Evolutionary conservation across 176 grass and related monocot genomes (phyloP).

Genomic region (Oryza brachyantha): DNA sequence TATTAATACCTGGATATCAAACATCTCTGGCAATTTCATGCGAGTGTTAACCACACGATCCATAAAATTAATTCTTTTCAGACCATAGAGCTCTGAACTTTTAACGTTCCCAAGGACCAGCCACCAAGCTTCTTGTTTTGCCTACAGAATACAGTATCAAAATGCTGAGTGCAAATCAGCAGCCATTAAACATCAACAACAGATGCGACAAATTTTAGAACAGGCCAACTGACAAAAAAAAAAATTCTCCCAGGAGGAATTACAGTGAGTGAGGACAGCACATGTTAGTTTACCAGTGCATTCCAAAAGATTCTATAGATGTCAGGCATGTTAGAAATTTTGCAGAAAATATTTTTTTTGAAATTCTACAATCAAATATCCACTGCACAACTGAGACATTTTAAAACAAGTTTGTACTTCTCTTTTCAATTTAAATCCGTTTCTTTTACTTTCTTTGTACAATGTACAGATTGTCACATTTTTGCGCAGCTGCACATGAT

Average conservation of each 20-base stretch:
- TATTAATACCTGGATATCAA: slow-evolving; percentile 61
- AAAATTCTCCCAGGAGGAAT: too few relatives aligned
- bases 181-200: slow-evolving; percentile 4
- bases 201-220: not conserved
- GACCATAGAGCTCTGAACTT: slow-evolving; percentile 80
- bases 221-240: not conserved
- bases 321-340: too few relatives aligned
- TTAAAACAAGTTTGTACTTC: too few relatives aligned
- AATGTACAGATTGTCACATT: too few relatives aligned
- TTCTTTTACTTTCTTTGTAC: too few relatives aligned
- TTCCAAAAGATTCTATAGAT: too few relatives aligned
- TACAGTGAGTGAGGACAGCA: not conserved
- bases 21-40: slow-evolving; percentile 66
- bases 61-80: slow-evolving; percentile 89
- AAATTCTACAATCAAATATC: too few relatives aligned
- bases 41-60: slow-evolving; percentile 65
- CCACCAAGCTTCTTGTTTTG: slow-evolving; percentile 99
- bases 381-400: too few relatives aligned
- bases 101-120: slow-evolving; percentile 72
- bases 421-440: too few relatives aligned
- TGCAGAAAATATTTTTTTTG: too few relatives aligned
- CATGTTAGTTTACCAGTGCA: too few relatives aligned
- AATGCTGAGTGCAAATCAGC: not conserved
- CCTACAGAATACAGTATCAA: slow-evolving; percentile 43
- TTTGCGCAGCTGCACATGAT: too few relatives aligned